Evolutionary conservation across 768 basidiomycete genomes (phyloP).

Genomic region (Fomitopsis serialis): DNA sequence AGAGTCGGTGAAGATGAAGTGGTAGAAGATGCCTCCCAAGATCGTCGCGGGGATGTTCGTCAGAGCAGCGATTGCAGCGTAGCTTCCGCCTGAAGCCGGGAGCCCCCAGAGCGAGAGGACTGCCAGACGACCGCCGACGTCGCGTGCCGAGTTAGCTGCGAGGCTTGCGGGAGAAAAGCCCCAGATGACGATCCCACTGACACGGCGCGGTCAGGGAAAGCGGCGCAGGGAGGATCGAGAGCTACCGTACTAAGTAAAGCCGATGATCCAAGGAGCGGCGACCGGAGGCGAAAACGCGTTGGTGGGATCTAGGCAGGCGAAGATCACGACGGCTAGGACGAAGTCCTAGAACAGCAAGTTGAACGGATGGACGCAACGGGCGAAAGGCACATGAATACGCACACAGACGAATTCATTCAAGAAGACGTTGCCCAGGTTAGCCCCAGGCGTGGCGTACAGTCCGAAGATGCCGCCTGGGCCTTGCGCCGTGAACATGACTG

Average conservation of each 20-base stretch:
- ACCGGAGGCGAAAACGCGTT: constrained; percentile 53
- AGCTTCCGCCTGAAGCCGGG: constrained; percentile 44
- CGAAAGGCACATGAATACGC: constrained; percentile 21
- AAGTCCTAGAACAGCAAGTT: constrained; percentile 23
- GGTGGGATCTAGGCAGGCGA: constrained; percentile 50
- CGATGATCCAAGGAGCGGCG: constrained; percentile 45
- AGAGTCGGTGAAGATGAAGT: constrained; percentile 52
- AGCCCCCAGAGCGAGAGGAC: constrained; percentile 57
- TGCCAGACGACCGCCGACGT: constrained; percentile 59
- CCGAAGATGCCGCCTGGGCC: constrained; percentile 43
- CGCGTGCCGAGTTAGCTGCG: constrained; percentile 62
- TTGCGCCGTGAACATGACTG: constrained; percentile 23
- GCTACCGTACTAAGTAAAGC: constrained; percentile 50
- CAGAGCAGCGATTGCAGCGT: constrained; percentile 59
- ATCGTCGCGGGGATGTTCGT: constrained; percentile 63
- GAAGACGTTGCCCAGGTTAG: constrained; percentile 40
- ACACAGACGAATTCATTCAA: constrained; percentile 56
- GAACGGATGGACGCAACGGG: too few relatives aligned
- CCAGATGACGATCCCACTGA: constrained; percentile 56
- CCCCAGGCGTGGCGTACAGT: constrained; percentile 39
- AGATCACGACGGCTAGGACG: constrained; percentile 46
- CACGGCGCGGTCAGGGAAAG: not conserved
- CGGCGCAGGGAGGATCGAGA: not conserved
- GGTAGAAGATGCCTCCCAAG: constrained; percentile 48
- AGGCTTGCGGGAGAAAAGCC: constrained; percentile 51